Evolutionary conservation across 768 basidiomycete species (phyloP), one percentile per base, ranked within the genome.

Genomic region (Panaeolus cyanescens): DNA sequence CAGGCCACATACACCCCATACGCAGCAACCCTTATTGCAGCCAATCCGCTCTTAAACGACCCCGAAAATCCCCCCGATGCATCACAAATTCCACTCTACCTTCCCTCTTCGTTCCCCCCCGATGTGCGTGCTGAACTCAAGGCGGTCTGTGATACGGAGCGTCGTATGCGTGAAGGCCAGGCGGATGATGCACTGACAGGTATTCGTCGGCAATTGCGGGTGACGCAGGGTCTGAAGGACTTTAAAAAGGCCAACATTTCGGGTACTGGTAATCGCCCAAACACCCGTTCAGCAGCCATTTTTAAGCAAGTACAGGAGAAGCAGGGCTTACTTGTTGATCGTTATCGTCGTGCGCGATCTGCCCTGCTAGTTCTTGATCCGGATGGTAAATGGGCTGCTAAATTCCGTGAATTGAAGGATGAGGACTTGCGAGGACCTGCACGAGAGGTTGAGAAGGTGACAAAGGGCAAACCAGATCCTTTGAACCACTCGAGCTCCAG

Each of bases 161-260:
- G 4, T 1, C 45, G 62, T 2, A 58, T 73, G 9, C 58, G 67
- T 0, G 30, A 59, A 22, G 70, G 68, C 1, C 64, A 67, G 19
- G 66, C 64, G 32, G 56, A 69, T 32, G 68, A 73, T 42, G 61
- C 67, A 9, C 62, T 73, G 1, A 54, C 30, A 15, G 65, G 65
- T 19, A 57, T 71, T 31, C 65, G 65, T 5, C 56, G 59, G 15
- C 63, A 60, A 6, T 61, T 58, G 0, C 66, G 60, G 0, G 61
- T 67, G n/a, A 63, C 63, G 0, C 56, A 53, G 0, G 62, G 69
- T 0, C 61, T 71, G 8, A 61, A 59, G 58, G 54, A 59, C 32
- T 71, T 70, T 67, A 71, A 70, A 57, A 64, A 65, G 32, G n/a
- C 66, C 9, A 64, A 73, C 45, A 40, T 69, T 15, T 55, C 34